Base-by-base conservation (phyloP, 495 filamentous ascomycete species). In the Hyaloscypha variabilis region DNA sequence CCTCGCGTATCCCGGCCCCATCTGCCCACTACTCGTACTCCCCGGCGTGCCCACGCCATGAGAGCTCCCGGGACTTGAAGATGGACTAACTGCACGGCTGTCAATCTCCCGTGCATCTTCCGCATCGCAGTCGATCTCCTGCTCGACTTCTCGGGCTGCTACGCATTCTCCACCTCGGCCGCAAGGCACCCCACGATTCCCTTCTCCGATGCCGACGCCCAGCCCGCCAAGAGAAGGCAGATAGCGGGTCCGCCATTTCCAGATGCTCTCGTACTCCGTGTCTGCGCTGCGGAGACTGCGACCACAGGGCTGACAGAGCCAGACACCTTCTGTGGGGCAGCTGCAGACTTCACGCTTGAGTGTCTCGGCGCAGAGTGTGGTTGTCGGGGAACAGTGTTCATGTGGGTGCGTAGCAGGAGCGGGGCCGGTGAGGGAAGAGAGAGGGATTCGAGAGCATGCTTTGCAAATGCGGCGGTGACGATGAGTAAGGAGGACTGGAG, bases 171-270 rank as follows among this genome's bases (percentile, higher is more conserved):
- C 78, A 30, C 86, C 89, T 21, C 90, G 85, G 0, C 91, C 92
- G 73, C 93, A 97, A 68, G 90, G 86, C 3, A 96, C 91, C 49
- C 93, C 92, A 66, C 94, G 88, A 71, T 91, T 86, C 61, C 93
- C 93, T 71, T 96, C 92, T 50, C 92, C 91, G 55, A 95, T 94
- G 19, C 93, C 93, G 2, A 90, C 92, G 3, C 93, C 92, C 0
- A 96, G 77, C 0, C 91, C 91, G 39, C 92, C 91, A 0, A 93
- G 88, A 31, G 86, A 88, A 23, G 88, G 87, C 54, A 88, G 87
- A 77, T 96, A 97, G n/a, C 90, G 85, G 25, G 86, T 92, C 23
- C 93, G 89, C 93, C 93, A 97, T 24, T 81, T 86, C 93, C 93
- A 97, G 39, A 92, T 89, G 39, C 90, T 88, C 46, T 36, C 50